Evolutionary conservation across 306 rosid species (phyloP), one percentile per base, ranked within the genome.

Genomic region (Rosa chinensis): DNA sequence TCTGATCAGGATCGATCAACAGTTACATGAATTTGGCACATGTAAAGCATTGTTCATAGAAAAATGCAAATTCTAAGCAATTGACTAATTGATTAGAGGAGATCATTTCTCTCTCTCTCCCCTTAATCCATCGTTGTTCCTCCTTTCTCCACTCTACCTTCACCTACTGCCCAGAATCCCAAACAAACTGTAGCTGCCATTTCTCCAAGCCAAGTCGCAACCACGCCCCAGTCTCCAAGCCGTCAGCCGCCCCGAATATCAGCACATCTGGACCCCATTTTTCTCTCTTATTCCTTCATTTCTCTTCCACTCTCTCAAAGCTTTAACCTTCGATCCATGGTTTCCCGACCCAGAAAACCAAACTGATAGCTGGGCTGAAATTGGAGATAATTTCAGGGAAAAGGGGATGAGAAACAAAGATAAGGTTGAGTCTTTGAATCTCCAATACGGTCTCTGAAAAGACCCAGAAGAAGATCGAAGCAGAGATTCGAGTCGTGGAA

Each of bases 381-480:
- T 32, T 32, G 37, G 37, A 32, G 42, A 28, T 28, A 58, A 70
- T 73, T 45, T 62, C 18, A 72, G 79, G 32, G 18, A 18, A 48
- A 8, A 7, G 13, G 53, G 52, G 1, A 10, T 2, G 70, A 42
- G 0, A 12, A 21, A 28, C 4, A 3, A 2, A 16, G 21, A 16
- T 67, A 63, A 44, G 72, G 71, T 79, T 59, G 78, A 18, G 77
- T 67, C 66, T 23, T 68, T 64, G 77, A 56, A 69, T 84, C 79
- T 68, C 86, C 89, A 91, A 88, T 90, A 95, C 87, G 89, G 90
- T 86, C 83, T 87, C 72, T 25, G 42, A 69, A 32, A 84, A 85
- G 88, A 78, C 84, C 89, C 44, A 66, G 69, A 78, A 81, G 66
- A 61, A 81, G 66, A 61, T 78, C 32, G 66, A 62, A 72, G 63